Conservation (phyloP, 805 yeast species). For the Metschnikowia drakensbergensis region DNA sequence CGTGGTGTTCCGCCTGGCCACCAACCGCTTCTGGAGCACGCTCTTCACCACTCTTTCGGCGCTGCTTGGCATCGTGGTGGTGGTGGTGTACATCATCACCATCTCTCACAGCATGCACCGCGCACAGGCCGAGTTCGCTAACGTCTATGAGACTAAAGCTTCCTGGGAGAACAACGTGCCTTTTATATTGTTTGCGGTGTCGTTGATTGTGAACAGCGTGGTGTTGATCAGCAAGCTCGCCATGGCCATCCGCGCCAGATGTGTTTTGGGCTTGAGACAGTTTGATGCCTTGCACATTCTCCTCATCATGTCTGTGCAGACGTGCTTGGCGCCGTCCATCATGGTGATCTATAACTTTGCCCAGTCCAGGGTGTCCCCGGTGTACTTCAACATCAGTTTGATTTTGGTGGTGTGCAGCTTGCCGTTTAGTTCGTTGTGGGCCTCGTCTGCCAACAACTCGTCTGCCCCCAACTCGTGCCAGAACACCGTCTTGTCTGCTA, state of each 20-base stretch:
- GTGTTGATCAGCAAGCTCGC: slow-evolving; percentile 62
- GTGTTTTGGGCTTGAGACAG: slow-evolving; percentile 73
- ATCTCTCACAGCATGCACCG: slow-evolving; percentile 42
- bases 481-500: slow-evolving; percentile 12
- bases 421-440: slow-evolving; percentile 89
- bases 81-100: slow-evolving; percentile 55
- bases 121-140: slow-evolving; percentile 2
- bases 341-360: slow-evolving; percentile 54
- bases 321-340: slow-evolving; percentile 74
- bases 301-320: slow-evolving; percentile 76
- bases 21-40: slow-evolving; percentile 40
- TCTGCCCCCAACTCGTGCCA: slow-evolving; percentile 20
- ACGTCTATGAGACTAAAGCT: slow-evolving; percentile 19
- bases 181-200: slow-evolving; percentile 60
- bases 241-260: slow-evolving; percentile 67
- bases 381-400: slow-evolving; percentile 49
- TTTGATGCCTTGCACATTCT: slow-evolving; percentile 80
- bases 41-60: slow-evolving; percentile 36
- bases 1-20: slow-evolving; percentile 63
- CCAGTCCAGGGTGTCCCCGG: slow-evolving; percentile 27
- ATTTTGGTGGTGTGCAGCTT: slow-evolving; percentile 66
- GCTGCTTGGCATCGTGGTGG: slow-evolving; percentile 48
- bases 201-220: slow-evolving; percentile 60
- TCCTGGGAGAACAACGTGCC: slow-evolving; percentile 50
- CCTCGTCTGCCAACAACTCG: slow-evolving; percentile 58